Conservation (phyloP, 2,329 filamentous ascomycete species). For the Ustilaginoidea virens region DNA sequence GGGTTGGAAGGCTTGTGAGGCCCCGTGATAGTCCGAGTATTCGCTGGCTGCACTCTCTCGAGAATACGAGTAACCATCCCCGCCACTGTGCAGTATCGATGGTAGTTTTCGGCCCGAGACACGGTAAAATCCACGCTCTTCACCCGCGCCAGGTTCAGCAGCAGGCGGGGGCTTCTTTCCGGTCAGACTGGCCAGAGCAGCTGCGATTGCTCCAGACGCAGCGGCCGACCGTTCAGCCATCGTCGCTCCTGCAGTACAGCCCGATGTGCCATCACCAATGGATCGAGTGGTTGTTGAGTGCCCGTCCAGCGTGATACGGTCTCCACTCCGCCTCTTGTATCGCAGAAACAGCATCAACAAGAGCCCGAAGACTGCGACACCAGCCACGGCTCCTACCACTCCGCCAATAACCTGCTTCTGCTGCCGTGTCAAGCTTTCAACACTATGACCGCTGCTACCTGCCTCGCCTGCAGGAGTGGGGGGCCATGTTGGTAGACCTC, state of each 20-base stretch:
- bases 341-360: slow-evolving; percentile 36
- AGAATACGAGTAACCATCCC: slow-evolving; percentile 45
- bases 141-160: slow-evolving; percentile 16
- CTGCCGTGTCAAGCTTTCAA: slow-evolving; percentile 13
- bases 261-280: slow-evolving; percentile 6
- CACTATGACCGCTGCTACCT: not conserved
- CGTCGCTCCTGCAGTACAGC: slow-evolving; percentile 11
- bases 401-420: slow-evolving; percentile 34
- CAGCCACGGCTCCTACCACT: slow-evolving; percentile 42
- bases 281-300: slow-evolving; percentile 12
- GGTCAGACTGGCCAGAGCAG: slow-evolving; percentile 30
- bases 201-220: slow-evolving; percentile 25
- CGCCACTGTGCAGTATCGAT: slow-evolving; percentile 44
- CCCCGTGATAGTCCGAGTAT: slow-evolving; percentile 36
- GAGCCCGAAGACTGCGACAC: slow-evolving; percentile 38
- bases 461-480: not conserved
- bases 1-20: slow-evolving; percentile 31
- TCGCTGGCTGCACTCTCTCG: slow-evolving; percentile 29
- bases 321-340: slow-evolving; percentile 36
- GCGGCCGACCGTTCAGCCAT: slow-evolving; percentile 31
- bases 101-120: slow-evolving; percentile 50
- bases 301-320: slow-evolving; percentile 26
- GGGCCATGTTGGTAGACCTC: slow-evolving; percentile 1
- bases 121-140: slow-evolving; percentile 46
- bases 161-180: slow-evolving; percentile 20